Evolutionary conservation across 2,329 filamentous ascomycete species (phyloP).

Genomic region (Monilinia fructicola): DNA sequence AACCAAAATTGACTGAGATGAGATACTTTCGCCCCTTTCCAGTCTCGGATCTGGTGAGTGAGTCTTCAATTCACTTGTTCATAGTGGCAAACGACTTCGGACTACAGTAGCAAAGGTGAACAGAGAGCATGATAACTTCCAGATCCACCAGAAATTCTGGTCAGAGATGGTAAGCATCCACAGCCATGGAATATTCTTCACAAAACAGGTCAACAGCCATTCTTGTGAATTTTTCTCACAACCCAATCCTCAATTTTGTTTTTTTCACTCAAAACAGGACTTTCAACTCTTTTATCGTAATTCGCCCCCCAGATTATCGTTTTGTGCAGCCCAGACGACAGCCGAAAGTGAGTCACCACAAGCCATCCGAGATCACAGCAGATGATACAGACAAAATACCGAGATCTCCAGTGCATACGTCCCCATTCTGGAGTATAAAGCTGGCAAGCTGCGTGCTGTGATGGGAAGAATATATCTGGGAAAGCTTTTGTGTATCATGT

Average conservation of each 20-base stretch:
- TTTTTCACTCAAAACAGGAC: neutral
- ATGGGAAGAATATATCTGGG: neutral
- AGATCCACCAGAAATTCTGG: neutral
- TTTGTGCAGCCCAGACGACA: slow-evolving; percentile 3
- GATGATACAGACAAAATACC: neutral
- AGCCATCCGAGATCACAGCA: neutral
- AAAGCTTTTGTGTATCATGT: neutral
- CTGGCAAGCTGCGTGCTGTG: neutral
- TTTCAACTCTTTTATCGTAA: neutral
- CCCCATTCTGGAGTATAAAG: neutral
- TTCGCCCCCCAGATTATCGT: neutral
- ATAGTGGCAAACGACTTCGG: neutral
- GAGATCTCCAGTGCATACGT: slow-evolving; percentile 8
- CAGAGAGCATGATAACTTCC: neutral
- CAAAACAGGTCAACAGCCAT: neutral
- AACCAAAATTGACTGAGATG: neutral
- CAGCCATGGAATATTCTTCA: no score
- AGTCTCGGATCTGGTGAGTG: neutral
- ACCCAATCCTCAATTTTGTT: neutral
- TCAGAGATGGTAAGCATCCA: no score
- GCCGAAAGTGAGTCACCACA: neutral
- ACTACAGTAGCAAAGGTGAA: neutral
- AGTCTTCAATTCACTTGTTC: neutral
- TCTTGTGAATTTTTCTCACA: neutral
- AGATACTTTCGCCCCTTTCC: no score